Conservation (phyloP, 148 eudicot genomes). For the Rhododendron ovatum region DNA sequence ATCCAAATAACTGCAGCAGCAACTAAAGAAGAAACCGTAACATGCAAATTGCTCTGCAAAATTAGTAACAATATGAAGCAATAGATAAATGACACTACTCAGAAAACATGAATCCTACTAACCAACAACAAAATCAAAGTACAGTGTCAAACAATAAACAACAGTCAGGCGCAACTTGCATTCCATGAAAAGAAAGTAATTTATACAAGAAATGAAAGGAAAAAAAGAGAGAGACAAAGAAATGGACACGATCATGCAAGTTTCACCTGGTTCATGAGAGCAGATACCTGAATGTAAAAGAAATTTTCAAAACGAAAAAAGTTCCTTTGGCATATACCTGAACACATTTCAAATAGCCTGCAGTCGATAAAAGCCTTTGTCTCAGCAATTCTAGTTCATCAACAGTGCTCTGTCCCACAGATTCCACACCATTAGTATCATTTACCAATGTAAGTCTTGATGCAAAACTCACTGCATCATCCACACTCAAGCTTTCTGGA, state of each 20-base stretch:
- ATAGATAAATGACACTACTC: background rate
- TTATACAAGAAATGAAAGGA: background rate
- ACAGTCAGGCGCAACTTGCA: background rate
- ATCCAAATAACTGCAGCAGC: conserved; percentile 88
- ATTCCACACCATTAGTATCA: conserved; percentile 42
- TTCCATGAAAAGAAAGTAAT: background rate
- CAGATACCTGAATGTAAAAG: background rate
- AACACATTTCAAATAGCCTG: conserved; percentile 94
- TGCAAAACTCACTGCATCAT: conserved; percentile 81
- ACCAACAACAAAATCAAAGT: background rate
- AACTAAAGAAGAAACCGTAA: conserved; percentile 49
- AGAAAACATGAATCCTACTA: background rate
- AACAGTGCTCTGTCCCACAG: conserved; percentile 30
- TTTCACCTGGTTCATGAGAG: background rate
- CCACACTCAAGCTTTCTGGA: conserved; percentile 59
- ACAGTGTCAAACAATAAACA: background rate
- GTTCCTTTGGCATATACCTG: conserved; percentile 45
- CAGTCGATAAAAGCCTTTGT: conserved; percentile 74
- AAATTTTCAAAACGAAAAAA: background rate
- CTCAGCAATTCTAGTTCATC: conserved; percentile 75
- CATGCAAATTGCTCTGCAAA: conserved; percentile 51
- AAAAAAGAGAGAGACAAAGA: background rate
- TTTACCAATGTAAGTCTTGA: conserved; percentile 44
- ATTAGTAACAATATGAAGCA: background rate
- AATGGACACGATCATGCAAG: background rate